Evolutionary conservation across 202 grass and related monocot genomes (phyloP), one percentile per base, ranked within the genome.

Genomic region (Bolboschoenoplectus hybrid): DNA sequence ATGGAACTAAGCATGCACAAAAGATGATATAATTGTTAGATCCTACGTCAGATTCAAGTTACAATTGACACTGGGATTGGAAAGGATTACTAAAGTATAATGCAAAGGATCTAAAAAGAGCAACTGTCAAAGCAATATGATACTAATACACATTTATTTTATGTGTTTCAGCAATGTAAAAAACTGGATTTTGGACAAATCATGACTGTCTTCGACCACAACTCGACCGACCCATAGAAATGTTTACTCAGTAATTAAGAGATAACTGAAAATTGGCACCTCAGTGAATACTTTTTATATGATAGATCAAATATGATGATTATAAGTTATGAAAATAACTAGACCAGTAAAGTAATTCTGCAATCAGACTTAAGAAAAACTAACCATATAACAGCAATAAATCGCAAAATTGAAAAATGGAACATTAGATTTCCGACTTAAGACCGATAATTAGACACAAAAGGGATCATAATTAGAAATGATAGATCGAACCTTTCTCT

Each of bases 401-500:
- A 56, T 41, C 83, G 87, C 85, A 86, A 82, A 72, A 84, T 80
- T 86, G 89, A 67, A 86, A 70, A 87, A 75, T 86, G 73, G 55
- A 77, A 85, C 40, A 66, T 76, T 6, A 81, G 88, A 82, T 67
- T 68, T 65, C 65, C 32, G 6, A 82, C 17, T 51, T 53, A 49
- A 45, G 39, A 43, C 83, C 19, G 8, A 74, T 63, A 60, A 64
- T 1, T 17, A 36, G 62, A 85, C 81, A 13, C 47, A 67, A 3
- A 88, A 82, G 66, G 85, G 66, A 92, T 38, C 43, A 87, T 12
- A 52, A 75, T 88, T 58, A 52, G 73, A 81, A 38, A 76, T 85
- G 80, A 51, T 39, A 84, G 56, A 63, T 40, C 93, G 16, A 81
- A 99, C 97, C 97, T 99, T 75, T 99, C 97, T 88, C 89, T 94